Percentiles rank a stretch among this genome's conserved stretches.
These are phyloP conservation scores for Teratosphaeria nubilosa DNA, from an alignment of 2,329 filamentous ascomycete genomes.

Conservation along the genomic window DNA sequence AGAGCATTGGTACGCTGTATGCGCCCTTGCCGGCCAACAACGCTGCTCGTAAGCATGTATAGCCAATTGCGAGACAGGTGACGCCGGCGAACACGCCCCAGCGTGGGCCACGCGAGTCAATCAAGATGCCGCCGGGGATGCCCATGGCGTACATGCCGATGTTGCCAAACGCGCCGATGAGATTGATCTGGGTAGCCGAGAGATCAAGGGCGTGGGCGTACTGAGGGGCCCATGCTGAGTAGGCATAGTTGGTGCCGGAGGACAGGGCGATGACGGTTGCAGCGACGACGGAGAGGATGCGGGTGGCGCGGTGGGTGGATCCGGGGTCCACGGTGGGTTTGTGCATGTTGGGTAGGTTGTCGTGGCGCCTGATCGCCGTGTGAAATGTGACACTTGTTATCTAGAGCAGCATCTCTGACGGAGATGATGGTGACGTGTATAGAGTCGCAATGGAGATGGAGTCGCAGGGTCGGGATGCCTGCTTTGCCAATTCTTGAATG, in stretches of 20 bases:
- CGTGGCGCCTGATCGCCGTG: neutral
- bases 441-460: neutral
- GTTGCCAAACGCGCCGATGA: conserved; percentile 72
- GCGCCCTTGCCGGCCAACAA: conserved; percentile 58
- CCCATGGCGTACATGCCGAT: conserved; percentile 90
- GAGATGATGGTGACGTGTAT: neutral
- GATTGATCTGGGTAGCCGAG: conserved; percentile 83
- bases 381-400: neutral
- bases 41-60: conserved; percentile 74
- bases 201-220: conserved; percentile 80
- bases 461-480: no score
- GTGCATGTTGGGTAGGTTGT: conserved; percentile 1
- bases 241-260: conserved; percentile 95
- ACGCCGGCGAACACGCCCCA: conserved; percentile 68
- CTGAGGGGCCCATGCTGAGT: conserved; percentile 94
- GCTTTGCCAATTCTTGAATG: no score
- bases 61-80: conserved; percentile 63
- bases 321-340: conserved; percentile 23
- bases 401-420: neutral
- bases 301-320: conserved; percentile 48
- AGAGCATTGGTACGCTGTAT: conserved; percentile 50
- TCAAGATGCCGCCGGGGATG: conserved; percentile 77
- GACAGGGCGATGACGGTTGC: conserved; percentile 77
- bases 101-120: conserved; percentile 72
- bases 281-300: conserved; percentile 73